A percentile compares a stretch with the other conserved stretches of the same genome.
These are phyloP conservation scores for Abortiporus biennis DNA, from an alignment of 1,284 basidiomycete species.

Conservation along the genomic window DNA sequence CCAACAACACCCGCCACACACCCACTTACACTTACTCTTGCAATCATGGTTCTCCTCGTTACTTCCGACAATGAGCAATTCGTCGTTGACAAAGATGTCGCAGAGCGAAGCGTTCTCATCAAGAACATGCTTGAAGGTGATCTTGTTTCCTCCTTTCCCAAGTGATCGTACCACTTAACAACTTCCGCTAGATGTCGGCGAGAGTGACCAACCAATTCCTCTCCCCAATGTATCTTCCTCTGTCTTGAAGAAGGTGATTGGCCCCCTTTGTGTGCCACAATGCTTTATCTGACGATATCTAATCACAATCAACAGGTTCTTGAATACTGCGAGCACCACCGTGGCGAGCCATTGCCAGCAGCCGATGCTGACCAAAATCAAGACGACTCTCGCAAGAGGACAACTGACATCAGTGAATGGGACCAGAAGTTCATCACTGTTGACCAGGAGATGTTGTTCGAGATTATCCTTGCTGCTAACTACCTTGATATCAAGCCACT, in stretches of 20 bases:
- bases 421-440: slow-evolving; percentile 97
- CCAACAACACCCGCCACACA: slow-evolving; percentile 12
- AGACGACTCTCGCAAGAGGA: slow-evolving; percentile 95
- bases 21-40: slow-evolving; percentile 2
- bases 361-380: slow-evolving; percentile 74
- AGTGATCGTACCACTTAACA: slow-evolving; percentile 3
- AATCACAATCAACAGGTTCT: slow-evolving; percentile 67
- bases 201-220: slow-evolving; percentile 90
- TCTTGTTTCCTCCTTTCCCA: slow-evolving; percentile 7
- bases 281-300: slow-evolving; percentile 7
- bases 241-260: slow-evolving; percentile 88
- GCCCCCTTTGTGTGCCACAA: slow-evolving; percentile 6
- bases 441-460: slow-evolving; percentile 97
- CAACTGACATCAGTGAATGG: slow-evolving; percentile 98
- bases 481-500: slow-evolving; percentile 99
- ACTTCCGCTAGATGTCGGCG: slow-evolving; percentile 74
- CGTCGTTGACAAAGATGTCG: slow-evolving; percentile 90
- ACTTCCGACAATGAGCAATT: slow-evolving; percentile 97
- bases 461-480: slow-evolving; percentile 99
- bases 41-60: slow-evolving; percentile 71
- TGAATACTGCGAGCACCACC: slow-evolving; percentile 99
- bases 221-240: slow-evolving; percentile 95
- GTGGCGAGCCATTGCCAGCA: slow-evolving; percentile 90
- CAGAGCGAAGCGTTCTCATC: slow-evolving; percentile 93
- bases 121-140: slow-evolving; percentile 99